A percentile compares a stretch with the other conserved stretches of the same genome.
Evolutionary conservation across 2,329 filamentous ascomycete species (phyloP).

Genomic region (Cladophialophora psammophila): DNA sequence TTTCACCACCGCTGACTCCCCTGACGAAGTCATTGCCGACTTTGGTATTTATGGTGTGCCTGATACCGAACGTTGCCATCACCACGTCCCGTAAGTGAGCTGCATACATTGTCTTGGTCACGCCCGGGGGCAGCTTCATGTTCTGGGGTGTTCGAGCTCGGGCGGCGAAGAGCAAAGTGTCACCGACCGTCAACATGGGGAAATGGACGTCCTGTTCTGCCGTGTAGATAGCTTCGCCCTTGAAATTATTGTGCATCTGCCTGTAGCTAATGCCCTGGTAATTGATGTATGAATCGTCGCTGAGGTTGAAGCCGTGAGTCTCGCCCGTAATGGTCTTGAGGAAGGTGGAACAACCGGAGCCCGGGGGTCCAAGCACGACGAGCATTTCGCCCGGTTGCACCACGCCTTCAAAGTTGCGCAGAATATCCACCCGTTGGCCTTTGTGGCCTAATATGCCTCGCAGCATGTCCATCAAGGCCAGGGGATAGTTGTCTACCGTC

Average conservation of each 20-base stretch:
- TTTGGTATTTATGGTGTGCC: conserved; percentile 62
- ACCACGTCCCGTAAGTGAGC: conserved; percentile 54
- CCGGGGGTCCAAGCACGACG: conserved; percentile 51
- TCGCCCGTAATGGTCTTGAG: conserved; percentile 85
- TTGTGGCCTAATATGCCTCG: conserved; percentile 37
- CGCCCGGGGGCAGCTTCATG: conserved; percentile 50
- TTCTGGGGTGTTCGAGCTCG: conserved; percentile 58
- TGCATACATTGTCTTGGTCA: conserved; percentile 52
- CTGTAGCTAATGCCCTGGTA: conserved; percentile 69
- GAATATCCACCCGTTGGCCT: conserved; percentile 30
- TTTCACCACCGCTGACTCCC: conserved; percentile 67
- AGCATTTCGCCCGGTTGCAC: conserved; percentile 47
- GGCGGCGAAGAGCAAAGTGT: conserved; percentile 64
- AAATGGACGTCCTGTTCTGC: conserved; percentile 86
- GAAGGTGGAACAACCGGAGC: conserved; percentile 74
- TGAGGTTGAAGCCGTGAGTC: conserved; percentile 78
- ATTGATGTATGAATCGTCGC: conserved; percentile 75
- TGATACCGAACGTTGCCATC: conserved; percentile 56
- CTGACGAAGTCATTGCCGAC: conserved; percentile 64
- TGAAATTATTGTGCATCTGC: conserved; percentile 71
- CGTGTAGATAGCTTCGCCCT: conserved; percentile 83
- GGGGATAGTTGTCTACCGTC: conserved; percentile 51
- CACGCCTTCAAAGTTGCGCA: conserved; percentile 40
- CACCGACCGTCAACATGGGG: conserved; percentile 72
- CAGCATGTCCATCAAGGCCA: conserved; percentile 38